Conservation (phyloP, 164 flowering plant genomes). For the Magnolia officinalis region DNA sequence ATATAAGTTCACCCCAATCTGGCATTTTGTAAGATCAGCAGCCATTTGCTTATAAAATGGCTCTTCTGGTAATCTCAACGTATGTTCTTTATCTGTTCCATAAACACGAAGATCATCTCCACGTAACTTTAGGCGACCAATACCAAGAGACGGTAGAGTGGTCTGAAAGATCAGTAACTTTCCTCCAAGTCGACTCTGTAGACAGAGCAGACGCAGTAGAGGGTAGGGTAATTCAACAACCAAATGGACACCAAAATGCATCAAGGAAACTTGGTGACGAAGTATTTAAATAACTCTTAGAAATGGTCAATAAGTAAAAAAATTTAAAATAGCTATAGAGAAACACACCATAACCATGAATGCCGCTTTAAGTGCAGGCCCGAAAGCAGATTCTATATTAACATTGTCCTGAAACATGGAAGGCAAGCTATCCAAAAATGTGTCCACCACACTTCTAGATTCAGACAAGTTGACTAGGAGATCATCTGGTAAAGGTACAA, state of each 20-base stretch:
- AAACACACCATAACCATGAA: conserved; percentile 82
- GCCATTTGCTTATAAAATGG: conserved; percentile 98
- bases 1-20: conserved; percentile 77
- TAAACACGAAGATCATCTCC: conserved; percentile 89
- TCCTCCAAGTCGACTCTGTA: conserved; percentile 94
- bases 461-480: conserved; percentile 95
- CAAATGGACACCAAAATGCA: neutral
- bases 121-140: conserved; percentile 84
- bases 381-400: conserved; percentile 96
- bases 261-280: neutral
- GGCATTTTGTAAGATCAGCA: conserved; percentile 84
- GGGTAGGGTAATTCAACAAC: neutral
- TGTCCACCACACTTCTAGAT: conserved; percentile 84
- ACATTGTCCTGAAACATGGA: conserved; percentile 83
- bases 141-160: conserved; percentile 87
- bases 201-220: neutral
- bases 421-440: conserved; percentile 91
- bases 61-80: conserved; percentile 80
- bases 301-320: neutral
- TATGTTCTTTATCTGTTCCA: conserved; percentile 91
- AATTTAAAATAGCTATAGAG: neutral
- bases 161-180: conserved; percentile 85
- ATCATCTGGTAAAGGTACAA: conserved; percentile 95
- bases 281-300: neutral
- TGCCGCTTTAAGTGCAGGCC: conserved; percentile 92